phyloP scores from a whole-genome alignment of 2,329 filamentous ascomycete species.

The Aspergillus carbonarius region DNA sequence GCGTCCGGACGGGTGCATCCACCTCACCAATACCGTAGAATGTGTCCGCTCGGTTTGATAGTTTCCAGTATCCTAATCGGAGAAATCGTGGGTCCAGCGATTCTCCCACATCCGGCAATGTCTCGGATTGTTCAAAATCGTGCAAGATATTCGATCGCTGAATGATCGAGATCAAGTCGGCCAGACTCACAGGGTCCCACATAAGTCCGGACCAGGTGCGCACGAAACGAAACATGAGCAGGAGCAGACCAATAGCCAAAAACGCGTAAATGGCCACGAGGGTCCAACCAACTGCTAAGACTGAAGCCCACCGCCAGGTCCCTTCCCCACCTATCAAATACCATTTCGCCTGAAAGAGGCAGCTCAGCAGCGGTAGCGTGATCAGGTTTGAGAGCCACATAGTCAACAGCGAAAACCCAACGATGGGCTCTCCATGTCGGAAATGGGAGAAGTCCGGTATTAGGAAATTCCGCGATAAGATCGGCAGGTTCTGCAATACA shows the following conservation, averaged over 20 bases:
- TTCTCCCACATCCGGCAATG: constrained; percentile 50
- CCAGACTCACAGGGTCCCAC: constrained; percentile 82
- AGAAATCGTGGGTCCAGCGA: constrained; percentile 59
- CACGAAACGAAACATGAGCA: constrained; percentile 65
- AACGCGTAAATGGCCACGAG: constrained; percentile 72
- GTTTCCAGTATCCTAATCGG: constrained; percentile 83
- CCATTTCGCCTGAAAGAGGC: constrained; percentile 67
- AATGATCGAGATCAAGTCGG: constrained; percentile 75
- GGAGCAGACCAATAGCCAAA: constrained; percentile 57
- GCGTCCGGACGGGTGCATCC: constrained; percentile 51
- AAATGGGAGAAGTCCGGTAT: constrained; percentile 69
- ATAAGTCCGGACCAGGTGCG: constrained; percentile 69
- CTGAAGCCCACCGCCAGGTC: constrained; percentile 75
- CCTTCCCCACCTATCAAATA: constrained; percentile 59
- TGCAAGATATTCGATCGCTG: constrained; percentile 75
- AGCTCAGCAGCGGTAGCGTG: constrained; percentile 77
- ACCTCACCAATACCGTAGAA: constrained; percentile 79
- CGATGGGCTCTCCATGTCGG: constrained; percentile 63
- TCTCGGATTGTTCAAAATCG: constrained; percentile 70
- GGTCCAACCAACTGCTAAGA: constrained; percentile 75
- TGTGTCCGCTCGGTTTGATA: constrained; percentile 63
- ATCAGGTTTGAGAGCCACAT: constrained; percentile 75
- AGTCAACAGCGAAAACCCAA: constrained; percentile 65
- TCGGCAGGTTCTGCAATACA: constrained; percentile 62
- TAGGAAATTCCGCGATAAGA: constrained; percentile 63